A percentile compares a stretch with the other conserved stretches of the same genome.
These are phyloP conservation scores for Achaetomiella virescens DNA, from an alignment of 495 filamentous ascomycete genomes.

Conservation along the genomic window DNA sequence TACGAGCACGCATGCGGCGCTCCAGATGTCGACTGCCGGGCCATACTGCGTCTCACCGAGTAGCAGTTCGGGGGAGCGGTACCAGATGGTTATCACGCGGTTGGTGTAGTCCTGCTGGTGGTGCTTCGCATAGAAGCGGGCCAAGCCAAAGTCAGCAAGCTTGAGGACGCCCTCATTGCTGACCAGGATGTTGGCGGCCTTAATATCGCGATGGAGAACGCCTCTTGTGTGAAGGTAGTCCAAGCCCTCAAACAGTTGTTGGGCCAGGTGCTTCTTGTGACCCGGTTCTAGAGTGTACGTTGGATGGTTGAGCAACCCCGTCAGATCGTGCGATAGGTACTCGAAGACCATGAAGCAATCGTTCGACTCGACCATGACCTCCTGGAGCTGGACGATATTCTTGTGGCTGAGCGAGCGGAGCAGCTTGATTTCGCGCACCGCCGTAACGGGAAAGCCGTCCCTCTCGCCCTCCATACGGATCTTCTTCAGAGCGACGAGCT, in stretches of 20 bases:
- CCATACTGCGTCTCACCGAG: slow-evolving; percentile 93
- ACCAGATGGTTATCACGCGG: slow-evolving; percentile 98
- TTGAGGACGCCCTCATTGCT: slow-evolving; percentile 84
- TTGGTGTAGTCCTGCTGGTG: slow-evolving; percentile 96
- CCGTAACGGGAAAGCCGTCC: slow-evolving; percentile 96
- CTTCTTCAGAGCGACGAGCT: slow-evolving; percentile 86
- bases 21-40: slow-evolving; percentile 95
- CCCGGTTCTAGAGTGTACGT: slow-evolving; percentile 77
- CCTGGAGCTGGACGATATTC: slow-evolving; percentile 81
- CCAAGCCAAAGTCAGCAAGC: slow-evolving; percentile 92
- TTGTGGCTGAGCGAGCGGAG: slow-evolving; percentile 87
- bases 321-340: slow-evolving; percentile 85
- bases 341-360: slow-evolving; percentile 99
- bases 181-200: slow-evolving; percentile 90
- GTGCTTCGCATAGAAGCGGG: slow-evolving; percentile 93
- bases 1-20: slow-evolving; percentile 90
- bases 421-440: slow-evolving; percentile 92
- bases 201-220: slow-evolving; percentile 92
- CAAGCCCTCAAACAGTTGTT: slow-evolving; percentile 90
- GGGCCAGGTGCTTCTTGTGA: slow-evolving; percentile 90
- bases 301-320: slow-evolving; percentile 78
- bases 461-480: slow-evolving; percentile 87
- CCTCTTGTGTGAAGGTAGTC: slow-evolving; percentile 91
- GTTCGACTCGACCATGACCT: slow-evolving; percentile 98
- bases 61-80: slow-evolving; percentile 85